These are phyloP conservation scores for Jatropha multifida DNA, from an alignment of 441 rosid species.

Conservation along the genomic window DNA sequence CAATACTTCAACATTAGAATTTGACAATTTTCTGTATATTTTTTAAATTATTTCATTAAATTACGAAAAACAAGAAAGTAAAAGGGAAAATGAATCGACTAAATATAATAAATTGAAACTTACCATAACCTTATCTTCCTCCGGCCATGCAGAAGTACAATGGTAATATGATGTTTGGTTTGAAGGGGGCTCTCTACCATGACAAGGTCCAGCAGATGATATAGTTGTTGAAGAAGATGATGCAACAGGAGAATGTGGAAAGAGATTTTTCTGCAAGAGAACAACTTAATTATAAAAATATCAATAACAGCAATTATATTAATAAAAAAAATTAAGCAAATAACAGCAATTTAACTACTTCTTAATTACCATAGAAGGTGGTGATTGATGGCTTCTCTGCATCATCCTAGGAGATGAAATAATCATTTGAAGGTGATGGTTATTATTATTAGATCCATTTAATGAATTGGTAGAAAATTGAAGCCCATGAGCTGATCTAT, in stretches of 20 bases:
- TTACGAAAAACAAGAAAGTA: neutral
- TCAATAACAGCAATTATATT: neutral
- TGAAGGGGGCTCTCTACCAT: conserved; percentile 62
- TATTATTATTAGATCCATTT: conserved; percentile 23
- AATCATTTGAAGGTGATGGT: conserved; percentile 19
- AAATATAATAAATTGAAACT: too few species aligned
- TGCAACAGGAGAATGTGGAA: conserved; percentile 16
- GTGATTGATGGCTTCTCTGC: conserved; percentile 36
- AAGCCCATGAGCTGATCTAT: conserved; percentile 32
- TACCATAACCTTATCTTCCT: conserved; percentile 43
- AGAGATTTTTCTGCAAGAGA: conserved; percentile 42
- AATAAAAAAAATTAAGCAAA: neutral
- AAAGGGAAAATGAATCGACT: too few species aligned
- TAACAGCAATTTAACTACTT: neutral
- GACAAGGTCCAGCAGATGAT: conserved; percentile 37
- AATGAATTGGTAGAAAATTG: conserved; percentile 27
- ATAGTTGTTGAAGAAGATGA: conserved; percentile 24
- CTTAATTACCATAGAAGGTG: conserved; percentile 35
- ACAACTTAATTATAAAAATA: neutral
- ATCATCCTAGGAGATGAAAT: conserved; percentile 32
- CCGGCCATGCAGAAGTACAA: conserved; percentile 27
- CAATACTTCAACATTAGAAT: conserved; percentile 1
- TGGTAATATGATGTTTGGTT: conserved; percentile 43
- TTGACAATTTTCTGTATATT: neutral
- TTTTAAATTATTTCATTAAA: neutral